Conservation (phyloP, 331 rosid genomes). For the Spiraea crenata region DNA sequence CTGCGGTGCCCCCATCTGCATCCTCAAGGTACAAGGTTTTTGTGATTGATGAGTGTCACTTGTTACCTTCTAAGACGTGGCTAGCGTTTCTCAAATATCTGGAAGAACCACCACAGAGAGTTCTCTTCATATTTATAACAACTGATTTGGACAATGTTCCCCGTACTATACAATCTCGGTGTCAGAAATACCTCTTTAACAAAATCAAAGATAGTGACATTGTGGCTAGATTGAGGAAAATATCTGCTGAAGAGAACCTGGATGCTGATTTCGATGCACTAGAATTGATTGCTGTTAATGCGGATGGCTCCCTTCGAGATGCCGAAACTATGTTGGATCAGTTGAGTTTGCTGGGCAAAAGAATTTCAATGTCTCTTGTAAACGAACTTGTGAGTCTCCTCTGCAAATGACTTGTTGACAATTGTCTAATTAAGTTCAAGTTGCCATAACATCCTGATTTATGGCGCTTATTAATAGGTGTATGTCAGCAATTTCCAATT, state of each 20-base stretch:
- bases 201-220: slow-evolving; percentile 90
- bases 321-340: slow-evolving; percentile 98
- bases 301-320: slow-evolving; percentile 98
- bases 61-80: slow-evolving; percentile 91
- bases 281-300: slow-evolving; percentile 88
- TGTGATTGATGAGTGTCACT: slow-evolving; percentile 93
- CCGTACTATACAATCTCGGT: slow-evolving; percentile 84
- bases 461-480: background rate
- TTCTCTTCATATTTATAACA: slow-evolving; percentile 83
- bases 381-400: slow-evolving; percentile 88
- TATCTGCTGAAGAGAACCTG: slow-evolving; percentile 69
- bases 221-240: slow-evolving; percentile 65
- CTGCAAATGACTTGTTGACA: slow-evolving; percentile 23
- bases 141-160: slow-evolving; percentile 95
- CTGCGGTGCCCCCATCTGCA: slow-evolving; percentile 42
- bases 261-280: slow-evolving; percentile 87
- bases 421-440: background rate
- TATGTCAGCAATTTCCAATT: background rate
- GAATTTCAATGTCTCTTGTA: slow-evolving; percentile 83
- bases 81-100: slow-evolving; percentile 86
- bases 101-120: slow-evolving; percentile 85
- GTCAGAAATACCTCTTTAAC: slow-evolving; percentile 91
- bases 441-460: background rate
- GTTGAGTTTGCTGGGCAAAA: slow-evolving; percentile 89
- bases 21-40: slow-evolving; percentile 61